Base-by-base conservation (phyloP, 345 rosid species). In the Sisymbrium altissimum region DNA sequence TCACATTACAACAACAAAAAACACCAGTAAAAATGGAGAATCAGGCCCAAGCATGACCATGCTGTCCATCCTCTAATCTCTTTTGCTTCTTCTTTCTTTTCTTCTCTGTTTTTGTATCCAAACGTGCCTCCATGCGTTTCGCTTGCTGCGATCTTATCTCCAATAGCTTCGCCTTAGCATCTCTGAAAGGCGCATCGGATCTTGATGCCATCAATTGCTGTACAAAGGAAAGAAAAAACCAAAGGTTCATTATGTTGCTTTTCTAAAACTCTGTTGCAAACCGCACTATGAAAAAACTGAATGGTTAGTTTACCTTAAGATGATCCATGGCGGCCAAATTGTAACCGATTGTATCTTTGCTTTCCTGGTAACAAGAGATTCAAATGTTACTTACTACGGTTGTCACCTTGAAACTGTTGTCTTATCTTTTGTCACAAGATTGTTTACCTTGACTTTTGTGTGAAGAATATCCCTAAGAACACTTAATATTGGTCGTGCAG, bases 241-340 rank as follows among this genome's bases (percentile, higher is more conserved):
- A 32, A 32, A 66, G 4, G 12, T 53, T 48, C 71, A 66, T 18
- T 44, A 14, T 25, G 21, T 21, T 13, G 3, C 17, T 58, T 12
- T 2, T 18, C 59, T 35, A 15, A 48, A 13, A 35, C 45, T 14
- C 49, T 21, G 33, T 21, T 38, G 32, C n/a, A 23, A 32, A 15
- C 2, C 29, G 14, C 11, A 62, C 66, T 4, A 36, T 46, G 27
- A 23, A 8, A 40, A 12, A 44, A 9, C 0, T 58, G 15, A 35
- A 14, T 44, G 1, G 50, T 49, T 14, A 13, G 29, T 7, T 39
- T 65, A 95, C 98, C 94, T 84, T 89, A 12, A 92, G 78, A 86
- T 96, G 99, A 84, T 96, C 93, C 97, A 90, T 87, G 50, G 93
- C 98, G 0, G 99, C 97, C 74, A 96, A 89, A 71, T 92, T 96